Percentiles rank a stretch among this genome's conserved stretches.
Conservation (phyloP, 495 filamentous ascomycete species). For the Bombardia bombarda region DNA sequence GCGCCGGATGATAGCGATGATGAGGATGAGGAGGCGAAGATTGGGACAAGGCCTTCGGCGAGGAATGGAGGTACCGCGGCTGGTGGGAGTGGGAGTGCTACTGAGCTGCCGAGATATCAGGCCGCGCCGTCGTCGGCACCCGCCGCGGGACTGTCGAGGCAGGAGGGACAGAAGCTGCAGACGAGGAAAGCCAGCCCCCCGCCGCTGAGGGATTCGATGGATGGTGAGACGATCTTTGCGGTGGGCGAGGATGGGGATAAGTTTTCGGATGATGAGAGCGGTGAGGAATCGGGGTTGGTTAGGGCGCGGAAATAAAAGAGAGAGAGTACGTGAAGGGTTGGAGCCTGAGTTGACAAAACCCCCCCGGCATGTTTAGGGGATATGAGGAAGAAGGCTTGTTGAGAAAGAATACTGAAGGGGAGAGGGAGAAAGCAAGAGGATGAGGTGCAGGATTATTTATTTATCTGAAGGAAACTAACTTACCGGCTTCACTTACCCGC, state of each 20-base stretch:
- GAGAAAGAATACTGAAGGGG: too few species aligned
- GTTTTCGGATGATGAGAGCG: slow-evolving; percentile 45
- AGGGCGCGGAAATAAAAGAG: slow-evolving; percentile 31
- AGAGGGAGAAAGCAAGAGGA: too few species aligned
- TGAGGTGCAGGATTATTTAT: too few species aligned
- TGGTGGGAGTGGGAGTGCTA: slow-evolving; percentile 12
- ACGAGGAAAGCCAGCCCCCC: slow-evolving; percentile 27
- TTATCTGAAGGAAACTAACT: too few species aligned
- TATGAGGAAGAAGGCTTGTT: too few species aligned
- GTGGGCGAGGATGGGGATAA: slow-evolving; percentile 81
- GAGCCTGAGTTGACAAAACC: too few species aligned
- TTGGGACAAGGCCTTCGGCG: slow-evolving; percentile 22
- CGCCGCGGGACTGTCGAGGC: slow-evolving; percentile 5
- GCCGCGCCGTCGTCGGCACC: slow-evolving; percentile 1
- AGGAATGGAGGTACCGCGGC: not conserved
- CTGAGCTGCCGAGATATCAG: not conserved
- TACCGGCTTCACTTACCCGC: too few species aligned
- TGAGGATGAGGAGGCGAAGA: slow-evolving; percentile 41
- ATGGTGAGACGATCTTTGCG: slow-evolving; percentile 91
- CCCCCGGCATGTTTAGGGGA: too few species aligned
- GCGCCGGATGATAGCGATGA: slow-evolving; percentile 64
- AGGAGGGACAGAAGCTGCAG: slow-evolving; percentile 8
- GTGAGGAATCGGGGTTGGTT: slow-evolving; percentile 61
- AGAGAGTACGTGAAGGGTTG: not conserved
- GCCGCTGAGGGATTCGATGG: slow-evolving; percentile 55